Base-by-base conservation (phyloP, 257 asterid species). In the Fraxinus americana region DNA sequence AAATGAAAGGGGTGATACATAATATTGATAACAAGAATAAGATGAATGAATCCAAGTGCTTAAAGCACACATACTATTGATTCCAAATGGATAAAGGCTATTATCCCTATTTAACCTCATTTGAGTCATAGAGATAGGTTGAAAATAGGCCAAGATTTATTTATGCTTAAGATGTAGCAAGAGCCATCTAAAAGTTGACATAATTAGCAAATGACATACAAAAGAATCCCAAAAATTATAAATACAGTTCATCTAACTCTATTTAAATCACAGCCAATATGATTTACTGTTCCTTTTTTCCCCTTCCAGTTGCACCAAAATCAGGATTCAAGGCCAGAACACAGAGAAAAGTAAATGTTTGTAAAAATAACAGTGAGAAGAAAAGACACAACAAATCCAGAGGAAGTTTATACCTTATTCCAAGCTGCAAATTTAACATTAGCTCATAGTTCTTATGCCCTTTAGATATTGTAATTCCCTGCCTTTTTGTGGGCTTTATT, bases 381-480 rank as follows among this genome's bases (percentile, higher is more conserved):
- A 67, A 52, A 41, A 41, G 7, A 70, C 7, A 35, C 11, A 38
- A 67, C 73, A 25, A 32, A 61, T 75, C 45, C 35, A 19, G 38
- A 72, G 70, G 73, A 57, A 61, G 77, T 12, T 35, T 7, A 2
- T 91, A 95, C 99, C 98, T 90, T 87, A 95, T 91, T 63, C 99
- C 98, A 7, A 95, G 97, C 93, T 93, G 97, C 89, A 95, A 85
- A 85, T 95, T 95, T 21, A 95, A 93, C 98, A 93, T 91, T 67
- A 95, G 97, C 35, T 95, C 98, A 79, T 91, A 95, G 78, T 90
- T 89, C 75, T 87, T 91, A 63, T 95, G 99, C 32, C 96, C 99
- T 87, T 90, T 93, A 0, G 93, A 82, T 68, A 95, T 95, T 1
- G 91, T 83, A 13, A 76, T 75, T 71, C 99, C 98, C 68, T 87